phyloP scores from a whole-genome alignment of 805 yeast genomes.

The Cyberlindnera sargentensis region DNA sequence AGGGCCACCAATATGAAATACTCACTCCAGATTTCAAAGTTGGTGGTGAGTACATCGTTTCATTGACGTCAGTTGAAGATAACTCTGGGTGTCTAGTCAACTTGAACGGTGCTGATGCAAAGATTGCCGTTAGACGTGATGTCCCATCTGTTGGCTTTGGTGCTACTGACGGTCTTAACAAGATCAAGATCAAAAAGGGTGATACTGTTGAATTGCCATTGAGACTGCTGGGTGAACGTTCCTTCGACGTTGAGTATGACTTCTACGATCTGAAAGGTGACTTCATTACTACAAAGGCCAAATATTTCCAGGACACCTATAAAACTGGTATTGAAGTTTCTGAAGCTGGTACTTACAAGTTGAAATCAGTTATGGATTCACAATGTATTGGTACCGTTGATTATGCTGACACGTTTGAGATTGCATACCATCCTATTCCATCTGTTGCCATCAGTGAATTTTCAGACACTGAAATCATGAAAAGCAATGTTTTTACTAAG shows the following conservation, averaged over 20 bases:
- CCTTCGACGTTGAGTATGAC: slow-evolving; percentile 36
- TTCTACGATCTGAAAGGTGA: slow-evolving; percentile 25
- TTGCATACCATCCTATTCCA: slow-evolving; percentile 42
- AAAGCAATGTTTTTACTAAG: slow-evolving; percentile 25
- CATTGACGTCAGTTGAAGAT: slow-evolving; percentile 62
- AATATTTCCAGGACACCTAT: slow-evolving; percentile 14
- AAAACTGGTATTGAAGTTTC: slow-evolving; percentile 31
- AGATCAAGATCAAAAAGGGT: slow-evolving; percentile 52
- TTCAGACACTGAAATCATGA: slow-evolving; percentile 18
- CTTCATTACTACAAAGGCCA: slow-evolving; percentile 18
- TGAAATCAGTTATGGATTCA: slow-evolving; percentile 41
- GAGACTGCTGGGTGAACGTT: slow-evolving; percentile 49
- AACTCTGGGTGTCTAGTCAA: slow-evolving; percentile 74
- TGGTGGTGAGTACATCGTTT: slow-evolving; percentile 71
- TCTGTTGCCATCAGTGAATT: slow-evolving; percentile 31
- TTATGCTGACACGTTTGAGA: slow-evolving; percentile 27
- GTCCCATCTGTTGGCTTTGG: slow-evolving; percentile 53
- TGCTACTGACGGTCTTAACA: slow-evolving; percentile 28
- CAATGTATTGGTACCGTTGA: slow-evolving; percentile 44
- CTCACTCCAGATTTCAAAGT: slow-evolving; percentile 44
- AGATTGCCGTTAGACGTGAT: slow-evolving; percentile 61
- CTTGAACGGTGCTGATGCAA: slow-evolving; percentile 54
- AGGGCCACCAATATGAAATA: slow-evolving; percentile 32
- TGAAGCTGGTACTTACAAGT: slow-evolving; percentile 41
- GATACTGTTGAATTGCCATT: slow-evolving; percentile 52